Evolutionary conservation across 2,329 filamentous ascomycete genomes (phyloP), one percentile per base, ranked within the genome.

Genomic region (Penicillium sp.): DNA sequence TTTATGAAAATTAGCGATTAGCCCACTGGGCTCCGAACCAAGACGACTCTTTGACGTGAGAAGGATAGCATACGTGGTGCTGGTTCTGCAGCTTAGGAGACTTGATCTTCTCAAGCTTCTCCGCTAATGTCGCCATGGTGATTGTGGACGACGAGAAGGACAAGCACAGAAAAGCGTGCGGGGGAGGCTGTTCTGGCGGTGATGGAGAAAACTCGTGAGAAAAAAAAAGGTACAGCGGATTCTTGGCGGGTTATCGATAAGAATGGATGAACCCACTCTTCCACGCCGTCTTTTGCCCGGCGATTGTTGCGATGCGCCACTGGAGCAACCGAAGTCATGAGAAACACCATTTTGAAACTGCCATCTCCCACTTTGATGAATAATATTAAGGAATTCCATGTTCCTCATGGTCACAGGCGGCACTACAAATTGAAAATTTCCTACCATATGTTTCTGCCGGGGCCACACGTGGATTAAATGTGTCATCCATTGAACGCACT

Each of bases 21-120:
- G 40, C 18, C 18, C 25, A 12, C 6, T 25, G 37, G 11, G 24
- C 6, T 39, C 40, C 39, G 27, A 32, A 32, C 9, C 24, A 35
- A 29, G 18, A 40, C n/a, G 32, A 36, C 28, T 32, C 29, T 32
- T 26, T 12, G 25, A 11, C 4, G 24, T 13, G 12, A 9, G 11
- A 37, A 13, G 26, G n/a, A 35, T 40, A 27, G 68, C 76, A 59
- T 75, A 93, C 90, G 80, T 90, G 89, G 70, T 95, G 84, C 74
- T 96, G 90, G 69, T 88, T 95, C 72, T 97, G 88, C 63, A 96
- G 82, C 72, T 95, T 95, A 48, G 93, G 93, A 66, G 88, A 93
- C 73, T 93, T 88, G 71, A 97, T 96, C 81, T 94, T 96, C 75
- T 91, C 88, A 68, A 98, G 82, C 77, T 90, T 94, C 77, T 95